phyloP scores from a whole-genome alignment of 352 stramenopile genomes.

The Phytophthora fragariae region DNA sequence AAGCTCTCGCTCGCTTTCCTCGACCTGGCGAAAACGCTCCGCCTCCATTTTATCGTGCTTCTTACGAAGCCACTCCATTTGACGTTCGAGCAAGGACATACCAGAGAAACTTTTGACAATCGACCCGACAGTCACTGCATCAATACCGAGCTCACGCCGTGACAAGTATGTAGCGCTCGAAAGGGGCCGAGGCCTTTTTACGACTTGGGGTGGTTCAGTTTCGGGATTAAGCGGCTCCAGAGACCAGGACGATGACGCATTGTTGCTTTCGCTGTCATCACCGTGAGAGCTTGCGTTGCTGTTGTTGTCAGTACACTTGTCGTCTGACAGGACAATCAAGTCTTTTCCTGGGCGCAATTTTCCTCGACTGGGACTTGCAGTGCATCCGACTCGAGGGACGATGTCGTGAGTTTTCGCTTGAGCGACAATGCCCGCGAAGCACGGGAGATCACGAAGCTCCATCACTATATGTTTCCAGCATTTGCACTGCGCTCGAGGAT shows the following conservation, averaged over 20 bases:
- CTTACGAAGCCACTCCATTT: slow-evolving; percentile 81
- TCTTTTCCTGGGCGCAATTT: slow-evolving; percentile 83
- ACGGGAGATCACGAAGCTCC: slow-evolving; percentile 74
- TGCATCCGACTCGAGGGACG: slow-evolving; percentile 1
- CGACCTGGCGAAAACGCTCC: slow-evolving; percentile 66
- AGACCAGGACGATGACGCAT: slow-evolving; percentile 34
- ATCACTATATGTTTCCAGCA: slow-evolving; percentile 86
- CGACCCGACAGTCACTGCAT: slow-evolving; percentile 7
- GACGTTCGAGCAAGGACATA: slow-evolving; percentile 83
- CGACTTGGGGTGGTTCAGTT: slow-evolving; percentile 8
- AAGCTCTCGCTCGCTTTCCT: slow-evolving; percentile 81
- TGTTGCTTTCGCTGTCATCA: slow-evolving; percentile 34
- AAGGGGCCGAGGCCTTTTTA: slow-evolving; percentile 28
- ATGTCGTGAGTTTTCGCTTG: slow-evolving; percentile 19
- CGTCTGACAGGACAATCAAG: slow-evolving; percentile 73
- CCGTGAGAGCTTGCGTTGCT: slow-evolving; percentile 28
- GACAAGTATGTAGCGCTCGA: slow-evolving; percentile 35
- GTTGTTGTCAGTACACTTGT: slow-evolving; percentile 27
- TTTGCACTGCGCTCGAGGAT: slow-evolving; percentile 66
- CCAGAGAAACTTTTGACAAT: slow-evolving; percentile 59
- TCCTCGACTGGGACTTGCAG: slow-evolving; percentile 70
- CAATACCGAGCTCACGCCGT: slow-evolving; percentile 17
- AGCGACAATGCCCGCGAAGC: slow-evolving; percentile 35
- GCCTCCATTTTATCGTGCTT: slow-evolving; percentile 81
- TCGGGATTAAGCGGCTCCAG: slow-evolving; percentile 36